phyloP scores from a whole-genome alignment of 2,329 filamentous ascomycete genomes.

The Cladosporium sp. region DNA sequence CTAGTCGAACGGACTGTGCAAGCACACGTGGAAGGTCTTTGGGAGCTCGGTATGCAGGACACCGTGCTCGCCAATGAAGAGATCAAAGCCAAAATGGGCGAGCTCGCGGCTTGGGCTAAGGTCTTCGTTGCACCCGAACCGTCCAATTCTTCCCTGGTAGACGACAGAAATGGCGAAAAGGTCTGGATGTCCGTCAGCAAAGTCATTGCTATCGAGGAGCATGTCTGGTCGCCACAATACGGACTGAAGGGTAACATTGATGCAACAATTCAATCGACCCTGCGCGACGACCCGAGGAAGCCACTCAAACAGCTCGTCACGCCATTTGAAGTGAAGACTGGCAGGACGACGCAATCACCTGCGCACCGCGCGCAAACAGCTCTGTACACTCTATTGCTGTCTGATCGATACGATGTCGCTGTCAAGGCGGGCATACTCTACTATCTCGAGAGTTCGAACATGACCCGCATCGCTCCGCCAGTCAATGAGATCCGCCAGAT shows the following conservation, averaged over 20 bases:
- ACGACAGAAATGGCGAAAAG: slow-evolving; percentile 75
- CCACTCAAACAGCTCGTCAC: slow-evolving; percentile 70
- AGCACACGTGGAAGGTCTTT: slow-evolving; percentile 83
- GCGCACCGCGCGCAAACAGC: slow-evolving; percentile 92
- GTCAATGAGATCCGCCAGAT: slow-evolving; percentile 90
- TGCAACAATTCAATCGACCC: slow-evolving; percentile 86
- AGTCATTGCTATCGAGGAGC: slow-evolving; percentile 93
- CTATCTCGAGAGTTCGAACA: slow-evolving; percentile 90
- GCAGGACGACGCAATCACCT: slow-evolving; percentile 73
- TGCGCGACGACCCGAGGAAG: slow-evolving; percentile 68
- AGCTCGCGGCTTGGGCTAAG: slow-evolving; percentile 80
- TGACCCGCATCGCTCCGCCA: slow-evolving; percentile 79
- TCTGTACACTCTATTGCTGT: slow-evolving; percentile 87
- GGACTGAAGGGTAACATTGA: slow-evolving; percentile 97
- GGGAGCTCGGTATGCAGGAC: slow-evolving; percentile 74
- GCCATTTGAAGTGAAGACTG: slow-evolving; percentile 94
- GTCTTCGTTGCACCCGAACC: slow-evolving; percentile 75
- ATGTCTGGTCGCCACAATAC: slow-evolving; percentile 97
- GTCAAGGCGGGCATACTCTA: slow-evolving; percentile 89
- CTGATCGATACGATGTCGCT: slow-evolving; percentile 92
- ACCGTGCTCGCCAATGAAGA: slow-evolving; percentile 74
- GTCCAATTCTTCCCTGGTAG: slow-evolving; percentile 71
- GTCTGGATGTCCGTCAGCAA: slow-evolving; percentile 87
- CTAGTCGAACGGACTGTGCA: slow-evolving; percentile 70
- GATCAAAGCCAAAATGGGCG: slow-evolving; percentile 78